phyloP scores from a whole-genome alignment of 305 asterid species.

The Nicotiana rustica region DNA sequence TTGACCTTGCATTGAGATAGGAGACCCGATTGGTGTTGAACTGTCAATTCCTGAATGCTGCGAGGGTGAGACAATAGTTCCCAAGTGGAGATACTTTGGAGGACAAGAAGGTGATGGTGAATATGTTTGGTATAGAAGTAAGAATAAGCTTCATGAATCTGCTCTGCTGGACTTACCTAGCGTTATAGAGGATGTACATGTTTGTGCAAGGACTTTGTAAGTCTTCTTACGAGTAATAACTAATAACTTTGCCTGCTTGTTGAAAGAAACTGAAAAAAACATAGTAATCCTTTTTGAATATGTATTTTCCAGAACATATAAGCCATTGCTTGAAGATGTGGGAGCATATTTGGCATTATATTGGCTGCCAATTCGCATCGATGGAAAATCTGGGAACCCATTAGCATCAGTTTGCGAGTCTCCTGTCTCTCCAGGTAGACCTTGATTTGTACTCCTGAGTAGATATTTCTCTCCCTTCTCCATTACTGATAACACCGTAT shows the following conservation, averaged over 20 bases:
- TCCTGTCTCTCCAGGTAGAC: conserved; percentile 88
- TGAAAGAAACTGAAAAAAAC: conserved; percentile 30
- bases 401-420: conserved; percentile 72
- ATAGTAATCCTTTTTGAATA: conserved; percentile 30
- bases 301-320: conserved; percentile 68
- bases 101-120: conserved; percentile 91
- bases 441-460: conserved; percentile 29
- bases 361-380: conserved; percentile 89
- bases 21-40: conserved; percentile 82
- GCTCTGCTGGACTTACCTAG: conserved; percentile 63
- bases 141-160: conserved; percentile 69
- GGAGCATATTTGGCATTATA: conserved; percentile 82
- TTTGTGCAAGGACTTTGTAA: conserved; percentile 69
- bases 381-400: conserved; percentile 78
- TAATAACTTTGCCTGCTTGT: conserved; percentile 5
- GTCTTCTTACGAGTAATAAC: conserved; percentile 43
- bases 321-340: conserved; percentile 83
- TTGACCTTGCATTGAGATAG: conserved; percentile 51
- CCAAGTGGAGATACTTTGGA: conserved; percentile 78
- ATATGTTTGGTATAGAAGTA: conserved; percentile 88
- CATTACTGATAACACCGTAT: not conserved
- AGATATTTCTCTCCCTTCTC: conserved; percentile 28
- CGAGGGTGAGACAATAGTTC: conserved; percentile 87
- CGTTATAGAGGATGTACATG: conserved; percentile 56
- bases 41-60: conserved; percentile 81